These are phyloP conservation scores for Aethionema arabicum DNA, from an alignment of 345 rosid genomes.

Conservation along the genomic window DNA sequence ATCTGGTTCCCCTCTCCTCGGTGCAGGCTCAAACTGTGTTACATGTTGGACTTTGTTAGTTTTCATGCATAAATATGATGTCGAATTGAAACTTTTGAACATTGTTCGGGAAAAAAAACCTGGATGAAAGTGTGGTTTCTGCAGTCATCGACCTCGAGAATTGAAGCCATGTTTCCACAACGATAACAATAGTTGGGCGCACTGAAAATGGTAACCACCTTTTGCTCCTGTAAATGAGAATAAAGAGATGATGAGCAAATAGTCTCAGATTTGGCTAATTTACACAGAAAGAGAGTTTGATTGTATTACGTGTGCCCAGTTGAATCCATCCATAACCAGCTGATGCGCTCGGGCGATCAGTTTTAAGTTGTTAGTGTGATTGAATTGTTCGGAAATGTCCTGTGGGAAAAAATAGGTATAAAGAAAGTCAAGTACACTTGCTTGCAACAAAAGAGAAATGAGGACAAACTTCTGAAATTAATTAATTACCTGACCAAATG, in stretches of 20 bases:
- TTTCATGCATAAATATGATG: background rate
- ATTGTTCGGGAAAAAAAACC: slow-evolving; percentile 47
- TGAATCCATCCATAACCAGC: slow-evolving; percentile 97
- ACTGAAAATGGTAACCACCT: slow-evolving; percentile 96
- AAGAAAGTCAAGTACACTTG: slow-evolving; percentile 13
- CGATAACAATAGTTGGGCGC: slow-evolving; percentile 99
- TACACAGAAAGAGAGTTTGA: slow-evolving; percentile 5
- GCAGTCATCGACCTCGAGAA: slow-evolving; percentile 96
- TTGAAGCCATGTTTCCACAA: slow-evolving; percentile 99
- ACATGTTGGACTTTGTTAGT: slow-evolving; percentile 6
- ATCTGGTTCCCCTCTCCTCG: slow-evolving; percentile 98
- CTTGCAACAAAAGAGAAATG: background rate
- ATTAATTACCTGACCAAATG: slow-evolving; percentile 81
- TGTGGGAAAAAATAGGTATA: slow-evolving; percentile 28
- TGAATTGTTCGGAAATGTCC: slow-evolving; percentile 98
- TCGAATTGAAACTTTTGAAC: background rate
- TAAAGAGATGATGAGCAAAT: slow-evolving; percentile 14
- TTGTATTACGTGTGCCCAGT: slow-evolving; percentile 89
- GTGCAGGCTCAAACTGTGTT: slow-evolving; percentile 95
- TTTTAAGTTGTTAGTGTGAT: slow-evolving; percentile 83
- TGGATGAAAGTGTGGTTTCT: slow-evolving; percentile 85
- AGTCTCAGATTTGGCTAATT: slow-evolving; percentile 12
- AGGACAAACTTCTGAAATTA: slow-evolving; percentile 13
- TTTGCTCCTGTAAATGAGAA: slow-evolving; percentile 76
- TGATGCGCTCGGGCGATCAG: slow-evolving; percentile 98